Base-by-base conservation (phyloP, 345 rosid genomes). In the Moringa oleifera region DNA sequence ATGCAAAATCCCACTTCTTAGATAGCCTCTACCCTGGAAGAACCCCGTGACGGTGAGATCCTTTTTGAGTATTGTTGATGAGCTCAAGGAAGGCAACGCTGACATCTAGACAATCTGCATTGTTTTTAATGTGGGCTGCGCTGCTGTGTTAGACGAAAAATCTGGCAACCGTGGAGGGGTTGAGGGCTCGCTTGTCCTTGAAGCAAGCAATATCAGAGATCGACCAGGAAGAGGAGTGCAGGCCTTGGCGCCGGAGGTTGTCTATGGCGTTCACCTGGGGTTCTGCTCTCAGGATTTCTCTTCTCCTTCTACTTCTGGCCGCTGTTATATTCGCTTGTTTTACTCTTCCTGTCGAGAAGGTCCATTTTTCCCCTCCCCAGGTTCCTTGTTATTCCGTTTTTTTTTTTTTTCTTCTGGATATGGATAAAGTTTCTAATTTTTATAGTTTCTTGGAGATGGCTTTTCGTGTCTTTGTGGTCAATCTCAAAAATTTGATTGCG, bases 341-440 rank as follows among this genome's bases (percentile, higher is more conserved):
- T 80, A 87, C 95, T 59, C 91, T 91, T 67, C 99, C 99, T 52
- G 85, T 95, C 3, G 95, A 95, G 65, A 78, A 91, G 95, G 99
- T 88, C 24, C 51, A 2, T 58, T 22, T 62, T 54, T 18, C 13
- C 31, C 20, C 37, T 36, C n/a, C 49, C 60, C 37, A 33, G 18
- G 25, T 33, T 33, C 11, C 19, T 57, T n/a, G n/a, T n/a, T n/a
- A n/a, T n/a, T n/a, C n/a, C n/a, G n/a, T n/a, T 22, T 51, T 61
- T 57, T 31, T 12, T 3, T 17, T 49, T 33, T 25, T 2, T 2
- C 6, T 16, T 52, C 53, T 7, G 53, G 11, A 21, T 60, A 18
- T 31, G 10, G 33, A 1, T 20, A 23, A 25, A 52, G 70, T 59
- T 51, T 54, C 67, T 51, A 19, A 62, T 60, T 12, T 31, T 41